phyloP scores from a whole-genome alignment of 768 basidiomycete genomes.

The Hericium rajendrae region DNA sequence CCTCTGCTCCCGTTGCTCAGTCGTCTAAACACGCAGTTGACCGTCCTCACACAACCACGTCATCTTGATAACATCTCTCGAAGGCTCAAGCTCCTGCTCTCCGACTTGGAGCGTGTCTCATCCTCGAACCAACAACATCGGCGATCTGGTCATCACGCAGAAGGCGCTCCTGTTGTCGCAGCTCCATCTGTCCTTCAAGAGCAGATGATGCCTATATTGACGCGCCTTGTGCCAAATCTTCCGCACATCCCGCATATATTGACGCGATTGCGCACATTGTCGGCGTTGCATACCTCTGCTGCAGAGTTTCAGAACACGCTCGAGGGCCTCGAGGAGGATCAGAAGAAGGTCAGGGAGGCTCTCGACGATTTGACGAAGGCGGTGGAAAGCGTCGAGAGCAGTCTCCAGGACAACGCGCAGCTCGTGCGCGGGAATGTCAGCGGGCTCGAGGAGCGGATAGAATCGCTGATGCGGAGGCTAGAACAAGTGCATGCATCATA shows the following conservation, averaged over 20 bases:
- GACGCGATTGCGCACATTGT: conserved; percentile 77
- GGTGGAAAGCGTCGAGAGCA: conserved; percentile 62
- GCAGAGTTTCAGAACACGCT: conserved; percentile 67
- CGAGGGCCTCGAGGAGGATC: conserved; percentile 59
- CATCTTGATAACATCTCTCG: conserved; percentile 94
- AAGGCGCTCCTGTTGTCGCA: conserved; percentile 9
- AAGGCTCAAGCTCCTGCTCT: conserved; percentile 82
- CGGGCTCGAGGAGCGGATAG: conserved; percentile 55
- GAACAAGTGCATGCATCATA: conserved; percentile 21
- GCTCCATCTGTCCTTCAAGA: conserved; percentile 35
- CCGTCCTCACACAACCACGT: conserved; percentile 86
- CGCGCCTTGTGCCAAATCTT: conserved; percentile 60
- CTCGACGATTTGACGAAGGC: conserved; percentile 63
- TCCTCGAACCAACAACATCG: conserved; percentile 25
- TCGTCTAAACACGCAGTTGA: conserved; percentile 77
- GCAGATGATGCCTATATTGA: conserved; percentile 57
- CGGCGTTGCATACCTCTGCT: conserved; percentile 73
- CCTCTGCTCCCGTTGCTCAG: conserved; percentile 77
- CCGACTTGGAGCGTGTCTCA: conserved; percentile 83
- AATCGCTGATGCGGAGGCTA: conserved; percentile 34
- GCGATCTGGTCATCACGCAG: conserved; percentile 24
- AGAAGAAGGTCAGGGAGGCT: conserved; percentile 50
- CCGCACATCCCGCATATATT: conserved; percentile 88
- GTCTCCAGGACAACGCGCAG: conserved; percentile 61
- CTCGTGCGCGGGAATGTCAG: conserved; percentile 67